Evolutionary conservation across 1,139 yeast genomes (phyloP).

Genomic region (Candida frijolesensis): DNA sequence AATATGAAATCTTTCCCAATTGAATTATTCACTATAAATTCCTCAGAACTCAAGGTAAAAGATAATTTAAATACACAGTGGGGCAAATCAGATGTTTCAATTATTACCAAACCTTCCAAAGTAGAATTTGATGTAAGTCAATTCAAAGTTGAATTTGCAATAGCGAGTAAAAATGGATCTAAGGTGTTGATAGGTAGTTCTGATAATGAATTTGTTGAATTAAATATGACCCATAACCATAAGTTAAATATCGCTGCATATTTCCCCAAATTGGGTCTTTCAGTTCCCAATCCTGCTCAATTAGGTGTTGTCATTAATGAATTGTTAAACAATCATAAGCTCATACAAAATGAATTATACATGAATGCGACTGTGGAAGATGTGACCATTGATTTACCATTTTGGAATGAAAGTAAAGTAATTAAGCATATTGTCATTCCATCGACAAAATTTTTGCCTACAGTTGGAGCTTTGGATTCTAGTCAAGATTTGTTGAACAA

Average conservation of each 20-base stretch:
- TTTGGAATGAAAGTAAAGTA: slow-evolving; percentile 21
- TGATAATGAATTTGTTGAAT: slow-evolving; percentile 15
- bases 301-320: not conserved
- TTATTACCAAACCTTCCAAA: slow-evolving; percentile 13
- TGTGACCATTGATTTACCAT: slow-evolving; percentile 22
- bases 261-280: slow-evolving; percentile 2
- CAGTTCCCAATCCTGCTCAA: not conserved
- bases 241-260: slow-evolving; percentile 2
- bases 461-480: not conserved
- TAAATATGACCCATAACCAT: slow-evolving; percentile 11
- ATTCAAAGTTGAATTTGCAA: slow-evolving; percentile 17
- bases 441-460: slow-evolving; percentile 4
- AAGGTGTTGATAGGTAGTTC: slow-evolving; percentile 17
- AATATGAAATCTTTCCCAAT: not conserved
- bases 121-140: slow-evolving; percentile 20
- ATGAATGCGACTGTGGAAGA: slow-evolving; percentile 19
- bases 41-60: slow-evolving; percentile 16
- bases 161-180: slow-evolving; percentile 11
- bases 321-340: not conserved
- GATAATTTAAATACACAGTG: slow-evolving; percentile 16
- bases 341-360: not conserved
- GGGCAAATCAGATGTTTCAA: slow-evolving; percentile 2
- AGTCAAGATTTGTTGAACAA: slow-evolving; percentile 11
- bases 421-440: slow-evolving; percentile 18
- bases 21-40: slow-evolving; percentile 4